Evolutionary conservation across 1,139 yeast genomes (phyloP).

Genomic region (Spencermartinsiella ligniputridi): DNA sequence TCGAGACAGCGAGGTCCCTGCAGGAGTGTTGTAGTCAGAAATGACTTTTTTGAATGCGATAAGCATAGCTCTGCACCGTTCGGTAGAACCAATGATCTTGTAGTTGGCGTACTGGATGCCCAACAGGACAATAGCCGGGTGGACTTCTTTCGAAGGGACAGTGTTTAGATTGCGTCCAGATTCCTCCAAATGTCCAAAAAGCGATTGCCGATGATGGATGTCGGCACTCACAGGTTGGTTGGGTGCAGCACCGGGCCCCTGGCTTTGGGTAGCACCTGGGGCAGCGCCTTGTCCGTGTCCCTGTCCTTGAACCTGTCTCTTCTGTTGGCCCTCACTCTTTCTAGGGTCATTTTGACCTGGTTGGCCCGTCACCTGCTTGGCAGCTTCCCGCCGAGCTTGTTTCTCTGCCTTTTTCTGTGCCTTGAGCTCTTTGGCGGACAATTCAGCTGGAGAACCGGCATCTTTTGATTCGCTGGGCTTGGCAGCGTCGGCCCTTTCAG

Average conservation of each 20-base stretch:
- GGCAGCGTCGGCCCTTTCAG: neutral
- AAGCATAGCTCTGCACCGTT: conserved; percentile 81
- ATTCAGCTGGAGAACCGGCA: neutral
- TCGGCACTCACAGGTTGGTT: no score
- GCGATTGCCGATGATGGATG: conserved; percentile 30
- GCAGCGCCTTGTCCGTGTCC: neutral
- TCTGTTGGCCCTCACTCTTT: conserved; percentile 18
- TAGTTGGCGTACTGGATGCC: conserved; percentile 81
- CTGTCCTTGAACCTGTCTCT: conserved; percentile 21
- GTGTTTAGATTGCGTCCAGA: conserved; percentile 16
- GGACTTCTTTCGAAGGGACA: conserved; percentile 55
- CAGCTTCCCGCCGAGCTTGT: conserved; percentile 79
- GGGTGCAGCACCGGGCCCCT: neutral
- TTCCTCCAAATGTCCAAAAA: conserved; percentile 86
- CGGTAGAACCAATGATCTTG: conserved; percentile 83
- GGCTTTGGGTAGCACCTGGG: neutral
- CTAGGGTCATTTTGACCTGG: conserved; percentile 24
- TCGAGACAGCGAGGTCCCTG: conserved; percentile 78
- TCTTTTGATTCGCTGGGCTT: neutral
- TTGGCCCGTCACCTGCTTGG: conserved; percentile 46
- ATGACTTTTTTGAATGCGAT: conserved; percentile 80
- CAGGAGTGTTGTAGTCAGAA: conserved; percentile 76
- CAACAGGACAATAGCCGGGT: conserved; percentile 76
- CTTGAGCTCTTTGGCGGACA: conserved; percentile 77
- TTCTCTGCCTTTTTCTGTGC: conserved; percentile 85